Base-by-base conservation (phyloP, 768 basidiomycete species). In the Sarcodon sp. region DNA sequence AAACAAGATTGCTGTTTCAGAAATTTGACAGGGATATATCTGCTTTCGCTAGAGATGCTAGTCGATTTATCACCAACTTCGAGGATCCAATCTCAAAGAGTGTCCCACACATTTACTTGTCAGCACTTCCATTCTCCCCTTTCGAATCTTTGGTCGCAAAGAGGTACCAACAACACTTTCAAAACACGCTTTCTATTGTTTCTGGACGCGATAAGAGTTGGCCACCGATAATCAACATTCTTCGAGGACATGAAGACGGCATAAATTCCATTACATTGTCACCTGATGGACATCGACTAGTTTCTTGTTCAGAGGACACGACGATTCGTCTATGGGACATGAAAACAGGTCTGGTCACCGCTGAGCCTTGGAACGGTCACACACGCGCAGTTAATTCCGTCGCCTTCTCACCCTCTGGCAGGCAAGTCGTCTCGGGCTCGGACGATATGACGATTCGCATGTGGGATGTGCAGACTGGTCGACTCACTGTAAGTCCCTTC, bases 281-380 rank as follows among this genome's bases (percentile, higher is more conserved):
- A 0, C 52, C 47, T 15, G 52, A 58, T 49, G 61, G 61, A 6
- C 49, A 27, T 13, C 45, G 48, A 11, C 47, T 64, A 37, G 58
- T 53, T 3, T 59, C 61, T 1, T 55, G 52, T 3, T 63, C 60
- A 6, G 36, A 44, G 9, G 61, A 63, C 45, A 50, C 47, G 33
- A 57, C 53, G 7, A 48, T 64, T 32, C 43, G 53, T 7, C 37
- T 64, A 10, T 64, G 64, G 62, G 56, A 63, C 44, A n/a, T 51
- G n/a, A 12, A 32, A 32, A 53, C 58, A 5, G 53, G 55, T 13
- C 34, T 51, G 16, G 33, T 57, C 7, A 27, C 21, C 45, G 47
- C 44, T 33, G 9, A 37, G 13, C 41, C 50, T 31, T 35, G 57
- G 11, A 12, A 5, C 4, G 52, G 43, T 1, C 54, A 58, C 46